Evolutionary conservation across 331 rosid species (phyloP).

Genomic region (Malus hybrid): DNA sequence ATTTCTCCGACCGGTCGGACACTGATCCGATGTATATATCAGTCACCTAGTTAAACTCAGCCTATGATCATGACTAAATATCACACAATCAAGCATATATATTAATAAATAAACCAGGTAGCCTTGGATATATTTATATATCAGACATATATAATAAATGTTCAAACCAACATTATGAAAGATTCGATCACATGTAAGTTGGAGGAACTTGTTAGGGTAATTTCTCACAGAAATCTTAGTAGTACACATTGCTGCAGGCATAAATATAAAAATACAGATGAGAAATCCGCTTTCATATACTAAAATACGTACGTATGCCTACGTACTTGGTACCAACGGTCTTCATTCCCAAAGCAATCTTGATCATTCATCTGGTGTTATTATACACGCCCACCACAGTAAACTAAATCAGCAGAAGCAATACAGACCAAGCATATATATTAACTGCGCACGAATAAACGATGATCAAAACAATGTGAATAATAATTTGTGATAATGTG

Average conservation of each 20-base stretch:
- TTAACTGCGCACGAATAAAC: background rate
- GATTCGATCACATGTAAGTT: background rate
- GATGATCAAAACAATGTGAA: background rate
- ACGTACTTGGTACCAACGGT: background rate
- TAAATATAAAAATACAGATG: background rate
- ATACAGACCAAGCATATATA: background rate
- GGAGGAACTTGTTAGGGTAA: background rate
- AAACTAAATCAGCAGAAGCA: background rate
- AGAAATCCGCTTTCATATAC: conserved; percentile 1
- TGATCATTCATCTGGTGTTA: background rate
- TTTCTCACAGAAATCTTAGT: background rate
- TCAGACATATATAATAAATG: background rate
- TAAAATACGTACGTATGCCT: background rate
- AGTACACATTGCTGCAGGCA: background rate
- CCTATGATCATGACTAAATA: background rate
- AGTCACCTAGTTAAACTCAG: conserved; percentile 15
- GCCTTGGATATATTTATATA: background rate
- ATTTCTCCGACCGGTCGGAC: background rate
- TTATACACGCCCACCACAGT: background rate
- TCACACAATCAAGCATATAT: background rate
- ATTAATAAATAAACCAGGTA: background rate
- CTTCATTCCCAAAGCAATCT: background rate
- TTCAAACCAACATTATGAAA: background rate
- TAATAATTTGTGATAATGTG: background rate
- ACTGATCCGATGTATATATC: conserved; percentile 31